Conservation (phyloP, 2,329 filamentous ascomycete genomes). For the Ampelomyces quisqualis region DNA sequence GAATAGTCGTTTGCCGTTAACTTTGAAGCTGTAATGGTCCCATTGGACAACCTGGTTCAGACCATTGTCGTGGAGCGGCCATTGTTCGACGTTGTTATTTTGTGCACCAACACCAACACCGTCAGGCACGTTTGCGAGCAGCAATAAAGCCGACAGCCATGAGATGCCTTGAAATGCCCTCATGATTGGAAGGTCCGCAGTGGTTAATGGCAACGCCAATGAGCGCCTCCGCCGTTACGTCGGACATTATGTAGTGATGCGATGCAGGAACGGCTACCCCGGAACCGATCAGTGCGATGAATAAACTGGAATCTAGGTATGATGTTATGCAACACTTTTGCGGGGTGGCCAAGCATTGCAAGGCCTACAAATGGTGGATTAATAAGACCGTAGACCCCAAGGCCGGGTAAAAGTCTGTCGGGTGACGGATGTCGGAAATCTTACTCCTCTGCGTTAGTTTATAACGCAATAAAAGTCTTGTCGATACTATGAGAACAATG, state of each 20-base stretch:
- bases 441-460: conserved; percentile 8
- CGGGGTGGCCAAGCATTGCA: conserved; percentile 7
- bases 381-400: conserved; percentile 1
- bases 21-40: conserved; percentile 57
- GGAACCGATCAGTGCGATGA: conserved; percentile 5
- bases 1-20: conserved; percentile 55
- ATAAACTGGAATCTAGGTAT: conserved; percentile 12
- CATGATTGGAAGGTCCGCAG: conserved; percentile 21
- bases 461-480: too few species aligned
- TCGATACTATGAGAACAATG: too few species aligned
- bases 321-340: conserved; percentile 10
- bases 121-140: conserved; percentile 13
- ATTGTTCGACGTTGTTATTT: conserved; percentile 35
- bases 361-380: conserved; percentile 19
- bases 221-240: conserved; percentile 11
- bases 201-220: conserved; percentile 17
- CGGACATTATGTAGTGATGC: conserved; percentile 18
- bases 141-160: conserved; percentile 26
- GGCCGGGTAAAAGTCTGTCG: conserved; percentile 4
- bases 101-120: conserved; percentile 25
- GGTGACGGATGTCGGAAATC: conserved; percentile 1
- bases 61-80: conserved; percentile 53
- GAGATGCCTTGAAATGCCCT: conserved; percentile 19
- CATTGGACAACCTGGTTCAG: conserved; percentile 53
- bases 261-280: conserved; percentile 10